These are phyloP conservation scores for Xylariaceae sp. DNA, from an alignment of 2,329 filamentous ascomycete genomes.

Conservation along the genomic window DNA sequence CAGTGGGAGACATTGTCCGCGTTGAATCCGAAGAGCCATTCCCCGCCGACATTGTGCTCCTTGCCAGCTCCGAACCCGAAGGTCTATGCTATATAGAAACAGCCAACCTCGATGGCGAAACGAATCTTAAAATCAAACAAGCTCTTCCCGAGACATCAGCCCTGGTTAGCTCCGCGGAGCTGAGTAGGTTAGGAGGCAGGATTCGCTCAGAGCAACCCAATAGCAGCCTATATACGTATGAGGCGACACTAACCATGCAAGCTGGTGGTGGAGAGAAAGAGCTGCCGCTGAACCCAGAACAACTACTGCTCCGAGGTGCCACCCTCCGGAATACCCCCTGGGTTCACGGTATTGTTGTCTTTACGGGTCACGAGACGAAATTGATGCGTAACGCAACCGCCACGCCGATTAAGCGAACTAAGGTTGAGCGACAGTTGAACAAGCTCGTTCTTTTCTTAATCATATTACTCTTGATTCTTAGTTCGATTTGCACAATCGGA, in stretches of 20 bases:
- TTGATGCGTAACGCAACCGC: constrained; percentile 98
- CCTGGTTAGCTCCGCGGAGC: constrained; percentile 78
- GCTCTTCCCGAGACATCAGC: constrained; percentile 85
- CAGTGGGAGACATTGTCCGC: constrained; percentile 85
- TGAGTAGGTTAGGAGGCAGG: constrained; percentile 78
- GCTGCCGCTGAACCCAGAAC: constrained; percentile 81
- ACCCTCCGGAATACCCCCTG: constrained; percentile 94
- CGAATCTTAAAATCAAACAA: constrained; percentile 98
- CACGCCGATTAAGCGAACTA: constrained; percentile 94
- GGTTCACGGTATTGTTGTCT: constrained; percentile 94
- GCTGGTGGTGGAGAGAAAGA: constrained; percentile 90
- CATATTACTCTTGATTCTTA: constrained; percentile 74
- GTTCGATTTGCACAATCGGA: constrained; percentile 84
- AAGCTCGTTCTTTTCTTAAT: constrained; percentile 87
- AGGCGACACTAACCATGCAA: constrained; percentile 89
- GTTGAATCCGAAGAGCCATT: constrained; percentile 95
- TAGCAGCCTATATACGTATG: constrained; percentile 96
- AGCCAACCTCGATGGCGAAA: constrained; percentile 94
- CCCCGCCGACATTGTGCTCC: constrained; percentile 83
- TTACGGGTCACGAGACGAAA: constrained; percentile 97
- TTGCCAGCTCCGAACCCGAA: constrained; percentile 94
- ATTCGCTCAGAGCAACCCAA: constrained; percentile 95
- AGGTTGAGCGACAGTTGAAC: constrained; percentile 91
- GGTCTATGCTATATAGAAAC: constrained; percentile 98
- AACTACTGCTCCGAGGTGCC: constrained; percentile 85